phyloP scores from a whole-genome alignment of 2,329 filamentous ascomycete species.

The Ceratocystis ficicola region DNA sequence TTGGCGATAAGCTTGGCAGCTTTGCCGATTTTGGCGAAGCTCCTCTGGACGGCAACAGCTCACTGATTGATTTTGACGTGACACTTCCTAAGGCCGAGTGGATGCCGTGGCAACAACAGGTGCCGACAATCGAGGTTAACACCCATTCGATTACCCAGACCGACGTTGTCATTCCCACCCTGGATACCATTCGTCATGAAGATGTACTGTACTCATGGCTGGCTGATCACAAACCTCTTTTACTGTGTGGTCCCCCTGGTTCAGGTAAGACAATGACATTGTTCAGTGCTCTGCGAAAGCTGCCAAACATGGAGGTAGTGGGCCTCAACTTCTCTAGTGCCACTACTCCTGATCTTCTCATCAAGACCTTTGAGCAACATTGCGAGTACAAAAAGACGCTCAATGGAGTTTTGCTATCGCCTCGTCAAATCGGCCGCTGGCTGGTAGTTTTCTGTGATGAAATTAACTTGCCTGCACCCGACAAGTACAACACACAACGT shows the following conservation, averaged over 20 bases:
- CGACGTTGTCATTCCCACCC: conserved; percentile 92
- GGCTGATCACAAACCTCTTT: conserved; percentile 90
- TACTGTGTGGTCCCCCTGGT: conserved; percentile 93
- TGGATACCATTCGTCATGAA: conserved; percentile 95
- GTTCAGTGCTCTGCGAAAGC: conserved; percentile 90
- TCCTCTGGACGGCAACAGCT: conserved; percentile 61
- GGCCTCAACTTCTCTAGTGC: conserved; percentile 99
- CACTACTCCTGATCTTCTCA: conserved; percentile 90
- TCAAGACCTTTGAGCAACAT: conserved; percentile 99
- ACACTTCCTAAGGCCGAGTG: conserved; percentile 77
- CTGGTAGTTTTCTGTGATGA: conserved; percentile 98
- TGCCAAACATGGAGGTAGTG: conserved; percentile 98
- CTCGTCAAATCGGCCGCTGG: conserved; percentile 94
- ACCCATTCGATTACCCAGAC: conserved; percentile 97
- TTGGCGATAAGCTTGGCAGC: conserved; percentile 72
- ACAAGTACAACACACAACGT: conserved; percentile 93
- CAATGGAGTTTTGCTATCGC: conserved; percentile 88
- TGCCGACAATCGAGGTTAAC: conserved; percentile 90
- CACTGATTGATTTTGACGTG: conserved; percentile 92
- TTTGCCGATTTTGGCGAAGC: conserved; percentile 81
- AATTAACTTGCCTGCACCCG: conserved; percentile 94
- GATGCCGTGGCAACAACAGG: conserved; percentile 87
- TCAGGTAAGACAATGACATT: conserved; percentile 99
- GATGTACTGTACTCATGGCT: conserved; percentile 99
- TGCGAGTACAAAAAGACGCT: conserved; percentile 99